These are phyloP conservation scores for Leucosporidium yakuticum DNA, from an alignment of 768 basidiomycete genomes.

Conservation along the genomic window DNA sequence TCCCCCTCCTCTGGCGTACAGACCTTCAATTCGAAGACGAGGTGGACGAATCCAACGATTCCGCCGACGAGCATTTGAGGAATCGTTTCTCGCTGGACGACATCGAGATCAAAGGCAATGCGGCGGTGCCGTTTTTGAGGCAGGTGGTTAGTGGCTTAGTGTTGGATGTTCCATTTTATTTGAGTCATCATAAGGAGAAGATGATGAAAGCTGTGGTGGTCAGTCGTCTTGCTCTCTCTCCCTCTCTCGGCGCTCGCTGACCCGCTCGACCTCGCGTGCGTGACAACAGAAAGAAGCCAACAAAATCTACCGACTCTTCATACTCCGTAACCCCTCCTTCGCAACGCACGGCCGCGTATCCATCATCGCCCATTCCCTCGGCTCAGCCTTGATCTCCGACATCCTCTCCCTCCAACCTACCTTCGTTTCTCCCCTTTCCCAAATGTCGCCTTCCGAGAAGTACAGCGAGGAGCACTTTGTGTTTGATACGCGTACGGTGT, in stretches of 20 bases:
- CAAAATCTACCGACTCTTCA: slow-evolving; percentile 37
- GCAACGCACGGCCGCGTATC: slow-evolving; percentile 30
- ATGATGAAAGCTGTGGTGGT: slow-evolving; percentile 36
- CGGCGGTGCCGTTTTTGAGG: slow-evolving; percentile 33
- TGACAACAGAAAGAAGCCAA: slow-evolving; percentile 33
- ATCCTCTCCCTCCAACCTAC: slow-evolving; percentile 36
- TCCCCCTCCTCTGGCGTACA: slow-evolving; percentile 37
- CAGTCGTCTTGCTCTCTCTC: neutral
- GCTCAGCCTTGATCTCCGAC: slow-evolving; percentile 34
- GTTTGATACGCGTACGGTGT: slow-evolving; percentile 31
- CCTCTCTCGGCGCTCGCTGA: neutral
- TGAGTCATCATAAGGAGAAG: slow-evolving; percentile 33
- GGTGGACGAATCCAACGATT: slow-evolving; percentile 20
- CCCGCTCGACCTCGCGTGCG: too few relatives aligned
- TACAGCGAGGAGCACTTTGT: slow-evolving; percentile 16
- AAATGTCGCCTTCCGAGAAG: neutral
- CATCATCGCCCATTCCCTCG: slow-evolving; percentile 37
- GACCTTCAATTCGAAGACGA: slow-evolving; percentile 34
- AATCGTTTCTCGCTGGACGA: slow-evolving; percentile 34
- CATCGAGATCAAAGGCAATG: slow-evolving; percentile 23
- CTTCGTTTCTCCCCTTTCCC: slow-evolving; percentile 8
- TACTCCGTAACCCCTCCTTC: slow-evolving; percentile 37
- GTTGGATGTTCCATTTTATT: slow-evolving; percentile 36
- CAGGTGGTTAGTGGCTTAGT: slow-evolving; percentile 33
- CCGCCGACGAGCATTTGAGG: slow-evolving; percentile 27